Evolutionary conservation across 495 filamentous ascomycete genomes (phyloP).

Genomic region (Lepraria neglecta): DNA sequence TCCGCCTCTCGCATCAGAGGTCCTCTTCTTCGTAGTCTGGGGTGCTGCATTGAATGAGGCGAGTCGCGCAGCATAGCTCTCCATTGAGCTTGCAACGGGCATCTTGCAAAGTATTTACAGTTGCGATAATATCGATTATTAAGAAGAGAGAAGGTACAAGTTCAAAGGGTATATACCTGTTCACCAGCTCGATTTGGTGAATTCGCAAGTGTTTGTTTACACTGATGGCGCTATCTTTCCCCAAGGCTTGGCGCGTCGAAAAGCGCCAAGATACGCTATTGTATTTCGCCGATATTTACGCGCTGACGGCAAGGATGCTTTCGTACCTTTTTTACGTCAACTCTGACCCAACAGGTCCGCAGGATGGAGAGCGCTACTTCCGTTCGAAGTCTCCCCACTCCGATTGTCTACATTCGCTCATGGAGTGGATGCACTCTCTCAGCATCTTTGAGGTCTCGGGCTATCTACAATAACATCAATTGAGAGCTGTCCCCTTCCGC

Average conservation of each 20-base stretch:
- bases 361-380: slow-evolving; percentile 3
- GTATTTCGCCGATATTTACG: slow-evolving; percentile 2
- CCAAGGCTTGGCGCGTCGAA: too few species aligned
- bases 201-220: slow-evolving; percentile 8
- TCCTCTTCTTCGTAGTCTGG: slow-evolving; percentile 57
- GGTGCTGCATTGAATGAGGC: slow-evolving; percentile 62
- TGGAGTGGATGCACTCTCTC: background rate
- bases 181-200: background rate
- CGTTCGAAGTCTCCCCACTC: background rate
- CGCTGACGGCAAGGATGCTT: background rate
- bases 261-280: too few species aligned
- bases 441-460: background rate
- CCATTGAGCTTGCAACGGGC: slow-evolving; percentile 33
- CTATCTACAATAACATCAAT: background rate
- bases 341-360: background rate
- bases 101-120: background rate
- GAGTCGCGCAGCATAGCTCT: slow-evolving; percentile 65
- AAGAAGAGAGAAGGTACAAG: background rate
- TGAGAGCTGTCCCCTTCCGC: background rate
- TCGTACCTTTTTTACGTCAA: background rate
- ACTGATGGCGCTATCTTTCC: too few species aligned
- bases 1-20: slow-evolving; percentile 56
- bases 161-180: background rate
- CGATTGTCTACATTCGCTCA: background rate
- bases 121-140: background rate